Evolutionary conservation across 352 stramenopile genomes (phyloP).

Genomic region (Globisporangium carolinianum): DNA sequence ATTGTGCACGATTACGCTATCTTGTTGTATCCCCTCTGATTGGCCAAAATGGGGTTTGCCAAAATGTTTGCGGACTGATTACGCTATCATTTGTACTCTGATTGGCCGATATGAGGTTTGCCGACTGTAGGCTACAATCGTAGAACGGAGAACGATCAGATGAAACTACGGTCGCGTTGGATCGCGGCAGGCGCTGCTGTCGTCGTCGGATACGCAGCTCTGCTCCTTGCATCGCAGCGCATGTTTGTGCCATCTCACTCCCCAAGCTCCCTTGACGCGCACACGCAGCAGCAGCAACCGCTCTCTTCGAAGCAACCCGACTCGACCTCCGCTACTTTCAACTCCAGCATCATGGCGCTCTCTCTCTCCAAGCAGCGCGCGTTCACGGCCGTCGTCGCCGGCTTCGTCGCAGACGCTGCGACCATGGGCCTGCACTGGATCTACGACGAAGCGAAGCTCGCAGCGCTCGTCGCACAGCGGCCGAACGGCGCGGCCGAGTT

Average conservation of each 20-base stretch:
- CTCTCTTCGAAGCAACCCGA: background rate
- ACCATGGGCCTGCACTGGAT: constrained; percentile 75
- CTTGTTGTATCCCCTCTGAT: too few species aligned
- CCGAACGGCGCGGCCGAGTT: constrained; percentile 26
- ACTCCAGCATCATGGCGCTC: constrained; percentile 13
- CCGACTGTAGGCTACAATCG: too few species aligned
- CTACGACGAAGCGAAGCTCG: constrained; percentile 49
- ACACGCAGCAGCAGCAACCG: background rate
- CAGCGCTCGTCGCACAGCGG: constrained; percentile 10
- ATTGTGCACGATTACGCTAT: too few species aligned
- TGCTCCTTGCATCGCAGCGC: background rate
- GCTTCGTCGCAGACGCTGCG: constrained; percentile 57
- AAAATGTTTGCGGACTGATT: too few species aligned
- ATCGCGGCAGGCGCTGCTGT: background rate
- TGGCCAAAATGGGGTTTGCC: too few species aligned
- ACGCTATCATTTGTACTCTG: too few species aligned
- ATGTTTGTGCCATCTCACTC: background rate
- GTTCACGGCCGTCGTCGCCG: constrained; percentile 33
- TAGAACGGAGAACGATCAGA: too few species aligned
- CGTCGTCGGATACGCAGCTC: background rate
- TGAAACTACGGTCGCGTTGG: too few species aligned
- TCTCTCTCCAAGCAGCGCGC: constrained; percentile 33
- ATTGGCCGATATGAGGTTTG: too few species aligned
- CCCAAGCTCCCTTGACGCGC: background rate
- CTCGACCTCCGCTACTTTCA: too few species aligned